phyloP scores from a whole-genome alignment of 2,329 filamentous ascomycete genomes.

The Pyrenochaeta sp. region DNA sequence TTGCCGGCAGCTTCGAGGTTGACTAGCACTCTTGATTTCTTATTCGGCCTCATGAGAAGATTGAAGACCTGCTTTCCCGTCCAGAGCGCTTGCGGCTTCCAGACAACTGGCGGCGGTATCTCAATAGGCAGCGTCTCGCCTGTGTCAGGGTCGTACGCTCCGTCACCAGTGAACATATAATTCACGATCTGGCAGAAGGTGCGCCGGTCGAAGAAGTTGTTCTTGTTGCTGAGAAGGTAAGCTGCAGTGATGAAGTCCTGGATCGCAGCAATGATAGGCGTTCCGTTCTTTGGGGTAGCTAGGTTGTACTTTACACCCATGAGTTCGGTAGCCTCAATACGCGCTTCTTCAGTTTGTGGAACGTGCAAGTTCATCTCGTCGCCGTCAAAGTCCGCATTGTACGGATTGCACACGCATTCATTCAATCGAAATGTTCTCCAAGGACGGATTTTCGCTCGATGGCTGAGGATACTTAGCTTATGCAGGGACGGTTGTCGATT shows the following conservation, averaged over 20 bases:
- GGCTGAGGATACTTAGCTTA: conserved; percentile 98
- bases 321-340: conserved; percentile 91
- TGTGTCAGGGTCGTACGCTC: conserved; percentile 57
- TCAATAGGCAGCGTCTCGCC: conserved; percentile 71
- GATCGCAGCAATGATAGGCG: conserved; percentile 97
- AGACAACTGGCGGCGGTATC: conserved; percentile 83
- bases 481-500: conserved; percentile 97
- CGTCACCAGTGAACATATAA: conserved; percentile 86
- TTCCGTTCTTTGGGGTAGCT: conserved; percentile 94
- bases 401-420: conserved; percentile 96
- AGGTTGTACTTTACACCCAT: conserved; percentile 99
- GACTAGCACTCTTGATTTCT: conserved; percentile 79
- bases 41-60: conserved; percentile 88
- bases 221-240: conserved; percentile 89
- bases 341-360: conserved; percentile 94
- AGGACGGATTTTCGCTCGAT: conserved; percentile 90
- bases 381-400: conserved; percentile 98
- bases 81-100: conserved; percentile 89
- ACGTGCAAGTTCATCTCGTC: conserved; percentile 99
- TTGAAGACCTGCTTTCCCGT: conserved; percentile 98
- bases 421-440: conserved; percentile 97
- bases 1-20: conserved; percentile 94
- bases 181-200: conserved; percentile 90
- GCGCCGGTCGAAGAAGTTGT: conserved; percentile 88
- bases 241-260: conserved; percentile 99